These are phyloP conservation scores for Pyrenophora graminea DNA, from an alignment of 2,329 filamentous ascomycete species.

Conservation along the genomic window DNA sequence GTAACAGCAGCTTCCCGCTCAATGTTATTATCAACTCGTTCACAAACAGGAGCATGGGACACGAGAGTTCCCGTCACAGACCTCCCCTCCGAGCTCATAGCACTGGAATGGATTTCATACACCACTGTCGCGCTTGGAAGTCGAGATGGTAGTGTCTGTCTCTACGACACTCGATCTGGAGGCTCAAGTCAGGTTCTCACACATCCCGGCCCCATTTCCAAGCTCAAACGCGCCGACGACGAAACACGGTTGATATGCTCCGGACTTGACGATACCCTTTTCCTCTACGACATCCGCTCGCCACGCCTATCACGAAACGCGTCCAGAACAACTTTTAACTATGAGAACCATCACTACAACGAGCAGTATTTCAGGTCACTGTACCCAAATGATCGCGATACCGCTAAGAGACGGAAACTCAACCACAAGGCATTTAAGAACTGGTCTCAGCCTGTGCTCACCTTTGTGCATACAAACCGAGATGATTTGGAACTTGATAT, in stretches of 20 bases:
- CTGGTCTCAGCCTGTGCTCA: conserved; percentile 36
- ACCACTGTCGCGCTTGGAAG: conserved; percentile 39
- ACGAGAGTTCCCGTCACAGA: conserved; percentile 6
- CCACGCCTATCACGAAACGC: conserved; percentile 8
- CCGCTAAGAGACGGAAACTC: conserved; percentile 21
- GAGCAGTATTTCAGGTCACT: conserved; percentile 17
- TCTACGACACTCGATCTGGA: conserved; percentile 39
- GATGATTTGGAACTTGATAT: conserved; percentile 34
- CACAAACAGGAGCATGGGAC: conserved; percentile 28
- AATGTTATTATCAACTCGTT: conserved; percentile 31
- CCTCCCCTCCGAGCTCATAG: conserved; percentile 35
- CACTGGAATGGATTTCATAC: conserved; percentile 41
- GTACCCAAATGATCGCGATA: conserved; percentile 11
- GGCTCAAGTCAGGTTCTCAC: conserved; percentile 31
- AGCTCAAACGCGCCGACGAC: conserved; percentile 33
- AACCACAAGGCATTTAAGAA: conserved; percentile 9
- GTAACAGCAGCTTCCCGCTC: conserved; percentile 38
- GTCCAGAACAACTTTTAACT: neutral
- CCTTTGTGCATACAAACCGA: conserved; percentile 32
- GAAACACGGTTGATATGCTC: conserved; percentile 34
- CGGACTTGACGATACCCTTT: conserved; percentile 32
- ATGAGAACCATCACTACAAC: conserved; percentile 20
- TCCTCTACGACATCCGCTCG: conserved; percentile 40
- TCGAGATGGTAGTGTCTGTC: conserved; percentile 38
- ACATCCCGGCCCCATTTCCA: conserved; percentile 30